Evolutionary conservation across 257 asterid species (phyloP), one percentile per base, ranked within the genome.

Genomic region (Solanum sparsipilum): DNA sequence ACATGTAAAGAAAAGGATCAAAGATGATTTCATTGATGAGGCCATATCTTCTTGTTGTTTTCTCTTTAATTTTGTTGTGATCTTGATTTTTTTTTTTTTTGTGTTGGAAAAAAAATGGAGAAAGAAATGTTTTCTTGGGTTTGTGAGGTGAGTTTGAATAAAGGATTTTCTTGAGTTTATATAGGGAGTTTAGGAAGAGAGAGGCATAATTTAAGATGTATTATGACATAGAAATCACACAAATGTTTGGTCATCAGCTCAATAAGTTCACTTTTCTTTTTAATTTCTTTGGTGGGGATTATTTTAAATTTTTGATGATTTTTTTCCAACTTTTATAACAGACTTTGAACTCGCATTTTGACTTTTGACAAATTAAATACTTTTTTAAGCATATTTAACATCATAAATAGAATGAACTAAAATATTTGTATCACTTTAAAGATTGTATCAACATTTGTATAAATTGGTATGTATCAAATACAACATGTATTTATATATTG

Each of bases 21-120:
- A 87, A 4, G 90, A n/a, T 46, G 91, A 36, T 86, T 92, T 93
- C 83, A 90, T 87, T 78, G 98, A 89, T 84, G 93, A 89, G 75
- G 90, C 91, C 96, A 94, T 93, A 87, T 7, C 21, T 90, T 29
- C 39, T n/a, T 86, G 11, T 86, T 29, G 29, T 13, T 75, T 75
- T 27, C 56, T 88, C 9, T 38, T 75, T 38, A 12, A 3, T 76
- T 38, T 38, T 11, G 21, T 7, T 38, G 83, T 18, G 65, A 56
- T 56, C 20, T 56, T 75, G 3, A 36, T 31, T 11, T 34, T 21
- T 18, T 87, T 71, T 41, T 35, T 84, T 65, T 84, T 27, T 56
- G 21, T 16, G 44, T 38, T 41, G n/a, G 36, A 8, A 18, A 56
- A 5, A 56, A 56, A 56, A 20, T 56, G 65, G 65, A 56, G 72